phyloP scores from a whole-genome alignment of 768 basidiomycete genomes.

The Phaffia tasmanica region DNA sequence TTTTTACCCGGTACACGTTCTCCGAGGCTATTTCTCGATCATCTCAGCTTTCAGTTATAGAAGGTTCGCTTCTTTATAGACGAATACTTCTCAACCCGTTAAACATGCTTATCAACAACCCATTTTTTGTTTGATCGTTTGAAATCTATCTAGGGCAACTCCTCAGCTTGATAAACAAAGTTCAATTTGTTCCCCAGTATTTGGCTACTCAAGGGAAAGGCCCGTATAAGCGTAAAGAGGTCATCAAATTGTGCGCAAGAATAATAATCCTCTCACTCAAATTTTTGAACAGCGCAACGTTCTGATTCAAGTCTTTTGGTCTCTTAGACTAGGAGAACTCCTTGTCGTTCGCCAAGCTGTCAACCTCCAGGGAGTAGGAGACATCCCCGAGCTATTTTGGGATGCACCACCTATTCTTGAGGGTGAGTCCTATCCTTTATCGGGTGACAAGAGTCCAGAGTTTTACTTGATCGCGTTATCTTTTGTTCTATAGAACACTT shows the following conservation, averaged over 20 bases:
- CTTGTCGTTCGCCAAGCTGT: slow-evolving; percentile 19
- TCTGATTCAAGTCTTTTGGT: background rate
- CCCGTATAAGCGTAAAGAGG: slow-evolving; percentile 22
- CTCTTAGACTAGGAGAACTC: slow-evolving; percentile 13
- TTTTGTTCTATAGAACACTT: slow-evolving; percentile 8
- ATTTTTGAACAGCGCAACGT: no score
- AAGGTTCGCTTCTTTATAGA: background rate
- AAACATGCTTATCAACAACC: background rate
- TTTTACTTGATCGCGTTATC: background rate
- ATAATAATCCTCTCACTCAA: no score
- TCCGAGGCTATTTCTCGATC: slow-evolving; percentile 21
- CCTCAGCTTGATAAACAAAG: background rate
- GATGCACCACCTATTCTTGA: slow-evolving; percentile 21
- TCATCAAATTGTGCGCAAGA: slow-evolving; percentile 7
- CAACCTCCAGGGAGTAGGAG: slow-evolving; percentile 19
- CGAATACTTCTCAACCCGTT: no score
- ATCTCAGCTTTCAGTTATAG: slow-evolving; percentile 18
- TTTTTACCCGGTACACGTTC: slow-evolving; percentile 17
- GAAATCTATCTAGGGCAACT: slow-evolving; percentile 14
- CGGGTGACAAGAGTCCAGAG: background rate
- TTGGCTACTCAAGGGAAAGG: slow-evolving; percentile 18
- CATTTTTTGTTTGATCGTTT: background rate
- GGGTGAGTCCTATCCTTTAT: background rate
- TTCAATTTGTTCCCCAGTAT: slow-evolving; percentile 5
- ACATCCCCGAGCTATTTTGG: slow-evolving; percentile 21